Evolutionary conservation across 257 asterid genomes (phyloP).

Genomic region (Vinca minor): DNA sequence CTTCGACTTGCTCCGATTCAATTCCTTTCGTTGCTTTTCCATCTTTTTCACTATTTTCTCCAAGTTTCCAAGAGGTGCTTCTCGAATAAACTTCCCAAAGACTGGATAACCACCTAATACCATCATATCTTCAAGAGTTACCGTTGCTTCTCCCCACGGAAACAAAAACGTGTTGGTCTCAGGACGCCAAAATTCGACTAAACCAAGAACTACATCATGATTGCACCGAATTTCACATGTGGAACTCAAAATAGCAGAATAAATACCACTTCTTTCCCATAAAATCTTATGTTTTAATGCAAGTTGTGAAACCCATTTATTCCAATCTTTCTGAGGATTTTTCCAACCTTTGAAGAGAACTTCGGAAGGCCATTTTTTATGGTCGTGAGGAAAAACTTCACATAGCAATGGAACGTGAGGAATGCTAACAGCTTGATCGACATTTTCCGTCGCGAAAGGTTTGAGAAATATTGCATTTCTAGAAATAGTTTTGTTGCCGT

Average conservation of each 20-base stretch:
- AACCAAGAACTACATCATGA: slow-evolving; percentile 17
- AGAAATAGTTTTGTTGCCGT: not conserved
- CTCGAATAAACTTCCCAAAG: slow-evolving; percentile 18
- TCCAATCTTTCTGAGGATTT: slow-evolving; percentile 21
- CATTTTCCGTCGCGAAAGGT: not conserved
- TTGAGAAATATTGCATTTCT: slow-evolving; percentile 9
- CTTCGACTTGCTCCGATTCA: not conserved
- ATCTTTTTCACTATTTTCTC: slow-evolving; percentile 3
- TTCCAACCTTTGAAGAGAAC: slow-evolving; percentile 18
- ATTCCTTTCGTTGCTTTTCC: not conserved
- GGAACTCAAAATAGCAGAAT: slow-evolving; percentile 25
- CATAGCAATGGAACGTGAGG: not conserved
- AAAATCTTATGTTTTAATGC: slow-evolving; percentile 6
- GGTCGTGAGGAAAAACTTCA: not conserved
- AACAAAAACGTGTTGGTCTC: slow-evolving; percentile 34
- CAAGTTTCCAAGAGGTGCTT: not conserved
- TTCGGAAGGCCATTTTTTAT: slow-evolving; percentile 1
- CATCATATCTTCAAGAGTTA: slow-evolving; percentile 35
- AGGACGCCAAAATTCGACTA: slow-evolving; percentile 34
- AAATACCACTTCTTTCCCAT: slow-evolving; percentile 31
- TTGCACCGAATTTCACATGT: slow-evolving; percentile 2
- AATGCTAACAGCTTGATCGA: not conserved
- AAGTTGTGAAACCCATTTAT: slow-evolving; percentile 24
- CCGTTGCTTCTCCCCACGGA: slow-evolving; percentile 38
- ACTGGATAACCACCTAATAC: slow-evolving; percentile 39